Base-by-base conservation (phyloP, 169 alveolate genomes). In the Besnoitia besnoiti region DNA sequence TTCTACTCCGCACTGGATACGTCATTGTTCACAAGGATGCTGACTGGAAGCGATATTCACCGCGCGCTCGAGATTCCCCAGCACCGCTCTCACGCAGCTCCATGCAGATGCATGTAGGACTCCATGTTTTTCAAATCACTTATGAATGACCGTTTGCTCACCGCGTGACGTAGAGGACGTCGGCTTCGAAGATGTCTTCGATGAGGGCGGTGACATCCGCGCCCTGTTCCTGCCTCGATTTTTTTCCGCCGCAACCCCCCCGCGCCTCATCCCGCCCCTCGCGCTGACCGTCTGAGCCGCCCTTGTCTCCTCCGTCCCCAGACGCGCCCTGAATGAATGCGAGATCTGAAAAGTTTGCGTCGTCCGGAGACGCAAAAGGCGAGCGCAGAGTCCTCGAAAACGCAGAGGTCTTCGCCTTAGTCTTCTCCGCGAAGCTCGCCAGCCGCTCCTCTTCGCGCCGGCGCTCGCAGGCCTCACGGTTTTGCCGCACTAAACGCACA, bases 111-210 rank as follows among this genome's bases (percentile, higher is more conserved):
- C n/a, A n/a, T n/a, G n/a, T n/a, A n/a, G n/a, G n/a, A n/a, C n/a
- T n/a, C n/a, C n/a, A n/a, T n/a, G n/a, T n/a, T n/a, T n/a, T n/a
- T n/a, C n/a, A n/a, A n/a, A n/a, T n/a, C n/a, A n/a, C n/a, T n/a
- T n/a, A n/a, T n/a, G n/a, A n/a, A n/a, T n/a, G n/a, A n/a, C n/a
- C 19, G 30, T 10, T 50, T 19, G 39, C 19, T 21, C 19, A 51
- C 49, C 90, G 79, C 8, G 59, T 44, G 62, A 50, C 39, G 91
- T 62, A 76, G 82, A 42, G 47, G 40, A 90, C 84, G 62, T 90
- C 93, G n/a, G 33, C 67, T 87, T 90, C 93, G 50, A 50, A 79
- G 35, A 90, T 33, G 35, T 62, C 85, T 35, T 40, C 55, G 12
- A 47, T 33, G 75, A n/a, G 47, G 10, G 49, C 24, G 73, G 73